These are phyloP conservation scores for Hibiscus trionum DNA, from an alignment of 345 rosid genomes.

Conservation along the genomic window DNA sequence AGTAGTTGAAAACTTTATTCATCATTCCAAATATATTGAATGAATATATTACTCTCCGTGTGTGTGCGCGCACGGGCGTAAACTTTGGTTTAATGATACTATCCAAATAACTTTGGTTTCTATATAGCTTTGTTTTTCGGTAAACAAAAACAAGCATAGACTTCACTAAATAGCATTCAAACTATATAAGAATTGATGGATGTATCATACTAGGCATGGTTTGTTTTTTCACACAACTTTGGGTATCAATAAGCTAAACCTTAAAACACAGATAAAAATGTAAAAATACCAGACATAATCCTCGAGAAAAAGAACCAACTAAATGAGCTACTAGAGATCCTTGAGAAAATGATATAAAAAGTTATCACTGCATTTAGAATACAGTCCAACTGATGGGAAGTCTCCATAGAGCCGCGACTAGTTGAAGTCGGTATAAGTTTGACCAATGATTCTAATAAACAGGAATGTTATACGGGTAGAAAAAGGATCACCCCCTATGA, in stretches of 20 bases:
- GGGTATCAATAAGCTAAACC: neutral
- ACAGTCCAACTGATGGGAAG: neutral
- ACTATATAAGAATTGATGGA: too few relatives aligned
- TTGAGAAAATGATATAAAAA: neutral
- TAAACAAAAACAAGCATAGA: neutral
- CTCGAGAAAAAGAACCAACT: neutral
- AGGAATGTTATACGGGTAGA: too few relatives aligned
- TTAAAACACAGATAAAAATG: neutral
- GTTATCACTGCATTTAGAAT: neutral
- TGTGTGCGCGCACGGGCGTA: too few relatives aligned
- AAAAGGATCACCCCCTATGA: too few relatives aligned
- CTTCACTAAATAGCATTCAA: too few relatives aligned
- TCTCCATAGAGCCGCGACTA: neutral
- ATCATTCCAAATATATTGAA: neutral
- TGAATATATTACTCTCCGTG: neutral
- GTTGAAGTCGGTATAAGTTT: neutral
- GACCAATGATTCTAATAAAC: neutral
- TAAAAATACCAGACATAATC: neutral
- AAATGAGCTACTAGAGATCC: neutral
- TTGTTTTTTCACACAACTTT: too few relatives aligned
- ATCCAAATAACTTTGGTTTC: neutral
- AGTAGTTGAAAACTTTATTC: neutral
- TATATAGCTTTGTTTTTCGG: neutral
- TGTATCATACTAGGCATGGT: too few relatives aligned
- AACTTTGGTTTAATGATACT: neutral